Evolutionary conservation across 2,329 filamentous ascomycete species (phyloP).

Genomic region (Sarocladiaceae sp.): DNA sequence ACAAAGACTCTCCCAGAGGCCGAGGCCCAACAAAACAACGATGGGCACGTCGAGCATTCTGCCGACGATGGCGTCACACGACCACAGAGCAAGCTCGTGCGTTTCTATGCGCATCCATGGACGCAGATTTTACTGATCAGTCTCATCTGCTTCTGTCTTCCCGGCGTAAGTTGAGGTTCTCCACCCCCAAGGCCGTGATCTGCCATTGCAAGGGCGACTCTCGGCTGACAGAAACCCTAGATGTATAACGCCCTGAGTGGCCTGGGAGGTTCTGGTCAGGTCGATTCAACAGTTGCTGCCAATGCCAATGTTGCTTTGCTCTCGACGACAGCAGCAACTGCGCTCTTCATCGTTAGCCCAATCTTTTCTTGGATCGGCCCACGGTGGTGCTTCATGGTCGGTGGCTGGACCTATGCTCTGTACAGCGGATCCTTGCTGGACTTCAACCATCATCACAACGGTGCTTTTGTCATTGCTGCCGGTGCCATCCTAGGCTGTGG

Average conservation of each 20-base stretch:
- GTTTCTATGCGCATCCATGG: slow-evolving; percentile 37
- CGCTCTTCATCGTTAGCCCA: slow-evolving; percentile 36
- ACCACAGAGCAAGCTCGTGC: slow-evolving; percentile 14
- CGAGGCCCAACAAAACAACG: not conserved
- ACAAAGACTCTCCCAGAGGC: not conserved
- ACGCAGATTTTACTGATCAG: slow-evolving; percentile 41
- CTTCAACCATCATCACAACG: slow-evolving; percentile 34
- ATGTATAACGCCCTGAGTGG: slow-evolving; percentile 42
- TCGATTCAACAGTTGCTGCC: slow-evolving; percentile 36
- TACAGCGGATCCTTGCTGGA: slow-evolving; percentile 37
- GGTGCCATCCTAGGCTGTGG: slow-evolving; percentile 40
- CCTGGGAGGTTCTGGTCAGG: slow-evolving; percentile 38
- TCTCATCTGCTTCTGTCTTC: slow-evolving; percentile 42
- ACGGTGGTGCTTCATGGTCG: slow-evolving; percentile 33
- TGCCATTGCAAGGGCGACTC: no score
- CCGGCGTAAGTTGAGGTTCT: slow-evolving; percentile 28
- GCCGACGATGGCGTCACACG: not conserved
- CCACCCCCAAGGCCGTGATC: no score
- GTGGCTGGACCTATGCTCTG: slow-evolving; percentile 39
- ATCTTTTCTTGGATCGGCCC: slow-evolving; percentile 36
- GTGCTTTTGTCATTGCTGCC: slow-evolving; percentile 35
- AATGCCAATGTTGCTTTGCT: slow-evolving; percentile 39
- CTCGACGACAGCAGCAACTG: slow-evolving; percentile 33
- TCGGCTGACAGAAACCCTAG: slow-evolving; percentile 16
- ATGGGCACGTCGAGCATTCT: not conserved